Conservation (phyloP, 768 basidiomycete genomes). For the Leccinum incarnatum region DNA sequence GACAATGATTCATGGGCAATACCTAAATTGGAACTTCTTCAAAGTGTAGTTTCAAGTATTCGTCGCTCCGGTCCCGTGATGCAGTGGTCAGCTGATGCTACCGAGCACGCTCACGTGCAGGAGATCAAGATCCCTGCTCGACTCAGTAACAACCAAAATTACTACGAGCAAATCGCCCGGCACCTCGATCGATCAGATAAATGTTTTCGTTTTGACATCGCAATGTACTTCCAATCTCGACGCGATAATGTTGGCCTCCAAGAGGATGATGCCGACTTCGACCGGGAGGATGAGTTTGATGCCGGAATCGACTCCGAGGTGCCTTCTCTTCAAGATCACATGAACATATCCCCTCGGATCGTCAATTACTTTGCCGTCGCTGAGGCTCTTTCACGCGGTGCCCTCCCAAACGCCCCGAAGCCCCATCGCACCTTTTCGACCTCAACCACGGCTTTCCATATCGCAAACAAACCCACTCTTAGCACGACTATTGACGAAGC, state of each 20-base stretch:
- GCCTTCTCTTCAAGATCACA: neutral
- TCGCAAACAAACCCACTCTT: neutral
- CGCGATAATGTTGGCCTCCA: neutral
- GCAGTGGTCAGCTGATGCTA: neutral
- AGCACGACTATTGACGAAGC: neutral
- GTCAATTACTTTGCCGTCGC: neutral
- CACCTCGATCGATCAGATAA: neutral
- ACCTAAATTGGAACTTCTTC: conserved; percentile 1
- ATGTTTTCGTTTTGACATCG: neutral
- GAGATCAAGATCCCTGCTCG: neutral
- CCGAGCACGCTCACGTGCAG: neutral
- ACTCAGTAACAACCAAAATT: neutral
- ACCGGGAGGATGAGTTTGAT: neutral
- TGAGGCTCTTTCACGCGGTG: neutral
- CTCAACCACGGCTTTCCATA: neutral
- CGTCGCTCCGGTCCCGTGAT: neutral
- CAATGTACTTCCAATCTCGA: neutral
- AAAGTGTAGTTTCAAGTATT: neutral
- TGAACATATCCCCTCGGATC: neutral
- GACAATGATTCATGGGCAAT: neutral
- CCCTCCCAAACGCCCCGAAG: neutral
- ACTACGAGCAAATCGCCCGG: neutral
- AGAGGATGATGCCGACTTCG: neutral
- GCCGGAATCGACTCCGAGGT: neutral
- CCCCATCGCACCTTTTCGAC: neutral